Conservation (phyloP, 495 filamentous ascomycete genomes). For the Platismatia glauca region DNA sequence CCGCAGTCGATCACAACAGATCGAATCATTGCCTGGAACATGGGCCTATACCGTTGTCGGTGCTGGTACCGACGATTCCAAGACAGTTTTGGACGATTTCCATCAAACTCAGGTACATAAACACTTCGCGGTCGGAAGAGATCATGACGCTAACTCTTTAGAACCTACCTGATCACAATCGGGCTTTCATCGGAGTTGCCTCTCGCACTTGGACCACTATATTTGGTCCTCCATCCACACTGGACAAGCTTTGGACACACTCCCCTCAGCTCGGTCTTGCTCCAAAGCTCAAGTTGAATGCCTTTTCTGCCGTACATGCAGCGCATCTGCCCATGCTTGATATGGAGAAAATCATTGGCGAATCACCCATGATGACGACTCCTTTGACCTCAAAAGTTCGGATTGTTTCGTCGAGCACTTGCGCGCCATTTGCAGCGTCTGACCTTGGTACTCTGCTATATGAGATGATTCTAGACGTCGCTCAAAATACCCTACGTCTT, state of each 20-base stretch:
- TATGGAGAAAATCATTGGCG: constrained; percentile 13
- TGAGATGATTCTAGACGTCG: constrained; percentile 16
- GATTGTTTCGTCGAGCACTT: constrained; percentile 13
- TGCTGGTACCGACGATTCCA: neutral
- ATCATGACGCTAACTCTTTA: neutral
- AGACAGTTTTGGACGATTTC: constrained; percentile 13
- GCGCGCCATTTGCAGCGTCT: constrained; percentile 8
- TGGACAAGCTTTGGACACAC: constrained; percentile 12
- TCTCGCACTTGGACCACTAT: constrained; percentile 17
- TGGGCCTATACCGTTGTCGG: constrained; percentile 21
- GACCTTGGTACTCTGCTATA: constrained; percentile 14
- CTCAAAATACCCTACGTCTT: constrained; percentile 12
- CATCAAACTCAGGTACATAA: constrained; percentile 12
- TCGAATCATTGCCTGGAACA: constrained; percentile 12
- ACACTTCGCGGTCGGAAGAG: neutral
- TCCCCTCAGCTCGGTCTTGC: constrained; percentile 8
- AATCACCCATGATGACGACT: constrained; percentile 11
- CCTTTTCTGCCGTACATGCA: constrained; percentile 14
- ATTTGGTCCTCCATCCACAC: constrained; percentile 16
- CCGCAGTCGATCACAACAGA: constrained; percentile 1
- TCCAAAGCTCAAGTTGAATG: constrained; percentile 15
- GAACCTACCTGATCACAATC: constrained; percentile 9
- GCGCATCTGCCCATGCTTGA: constrained; percentile 15
- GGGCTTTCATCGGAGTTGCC: constrained; percentile 10
- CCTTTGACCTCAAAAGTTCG: constrained; percentile 4